Conservation (phyloP, 768 basidiomycete species). For the Psilocybe cyanescens region DNA sequence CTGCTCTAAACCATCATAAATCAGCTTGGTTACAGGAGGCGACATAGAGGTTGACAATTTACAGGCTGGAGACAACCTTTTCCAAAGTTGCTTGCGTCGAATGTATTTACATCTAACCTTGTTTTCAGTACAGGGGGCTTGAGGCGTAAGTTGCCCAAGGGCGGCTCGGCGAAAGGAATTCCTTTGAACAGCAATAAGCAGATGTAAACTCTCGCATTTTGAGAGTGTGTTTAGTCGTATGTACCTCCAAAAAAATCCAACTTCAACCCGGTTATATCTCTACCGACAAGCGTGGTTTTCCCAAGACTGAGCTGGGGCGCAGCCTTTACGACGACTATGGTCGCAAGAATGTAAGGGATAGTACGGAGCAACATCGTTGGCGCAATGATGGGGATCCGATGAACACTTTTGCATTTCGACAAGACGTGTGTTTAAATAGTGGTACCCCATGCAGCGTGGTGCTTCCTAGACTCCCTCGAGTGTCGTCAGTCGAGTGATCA, state of each 20-base stretch:
- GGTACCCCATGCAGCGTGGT: not conserved
- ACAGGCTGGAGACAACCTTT: constrained; percentile 53
- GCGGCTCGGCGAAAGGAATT: constrained; percentile 60
- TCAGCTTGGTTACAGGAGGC: not conserved
- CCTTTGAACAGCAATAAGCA: constrained; percentile 28
- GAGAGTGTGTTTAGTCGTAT: not conserved
- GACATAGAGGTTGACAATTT: constrained; percentile 6
- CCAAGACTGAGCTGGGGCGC: constrained; percentile 43
- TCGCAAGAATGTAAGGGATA: constrained; percentile 8
- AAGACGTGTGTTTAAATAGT: constrained; percentile 2
- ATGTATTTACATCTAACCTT: constrained; percentile 30
- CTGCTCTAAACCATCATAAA: constrained; percentile 28
- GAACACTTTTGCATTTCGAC: not conserved
- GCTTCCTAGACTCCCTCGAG: not conserved
- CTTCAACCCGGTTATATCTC: constrained; percentile 33
- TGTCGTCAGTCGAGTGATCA: not conserved
- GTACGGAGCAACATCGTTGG: constrained; percentile 7
- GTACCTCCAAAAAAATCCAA: constrained; percentile 53
- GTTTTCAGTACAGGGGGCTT: constrained; percentile 49
- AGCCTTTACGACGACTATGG: constrained; percentile 13
- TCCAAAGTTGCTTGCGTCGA: constrained; percentile 53
- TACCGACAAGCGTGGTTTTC: constrained; percentile 40
- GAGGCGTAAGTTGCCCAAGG: constrained; percentile 50
- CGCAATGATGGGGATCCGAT: not conserved
- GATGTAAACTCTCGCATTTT: not conserved